Evolutionary conservation across 176 grass and related monocot species (phyloP), one percentile per base, ranked within the genome.

Genomic region (Urochloa ruziziensis): DNA sequence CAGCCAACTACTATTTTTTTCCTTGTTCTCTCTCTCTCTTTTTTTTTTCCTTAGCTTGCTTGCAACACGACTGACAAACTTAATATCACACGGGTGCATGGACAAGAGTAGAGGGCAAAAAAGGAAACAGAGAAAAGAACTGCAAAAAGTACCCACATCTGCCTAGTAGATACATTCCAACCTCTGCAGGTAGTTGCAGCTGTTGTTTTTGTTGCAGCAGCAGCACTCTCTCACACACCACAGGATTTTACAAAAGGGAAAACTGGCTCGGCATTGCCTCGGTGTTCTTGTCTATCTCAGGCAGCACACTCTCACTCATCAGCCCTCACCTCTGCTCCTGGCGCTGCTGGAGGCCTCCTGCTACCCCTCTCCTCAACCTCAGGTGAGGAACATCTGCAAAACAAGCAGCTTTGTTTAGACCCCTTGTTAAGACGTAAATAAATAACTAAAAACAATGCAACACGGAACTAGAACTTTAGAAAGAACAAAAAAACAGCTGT

Each of bases 1-100:
- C 39, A 35, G 73, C 66, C 73, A 54, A 64, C 48, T 32, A 25
- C 37, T 40, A 49, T 49, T 52, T 59, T 59, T 59, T 79, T 61
- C 30, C 73, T 67, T 73, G 34, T 74, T 79, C 37, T 65, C 77
- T 52, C 4, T 78, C 67, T 79, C 37, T 65, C 77, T 52, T 5
- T 78, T 78, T 65, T 58, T 21, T 36, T 56, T n/a, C 27, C 14
- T 56, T 72, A 72, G 71, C 83, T 86, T 39, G 57, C 60, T 49
- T 79, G 77, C 75, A 90, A 82, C 79, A 90, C 73, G 65, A 74
- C 87, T 80, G 82, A 74, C 81, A 89, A 84, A 68, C 88, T 86
- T 83, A 83, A 79, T 79, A 90, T 90, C 79, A 90, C 74, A 83
- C 84, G 74, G 73, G 74, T 76, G 89, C 81, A 84, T 67, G 63